Evolutionary conservation across 1,284 basidiomycete genomes (phyloP), one percentile per base, ranked within the genome.

Genomic region (Cerrena zonata): DNA sequence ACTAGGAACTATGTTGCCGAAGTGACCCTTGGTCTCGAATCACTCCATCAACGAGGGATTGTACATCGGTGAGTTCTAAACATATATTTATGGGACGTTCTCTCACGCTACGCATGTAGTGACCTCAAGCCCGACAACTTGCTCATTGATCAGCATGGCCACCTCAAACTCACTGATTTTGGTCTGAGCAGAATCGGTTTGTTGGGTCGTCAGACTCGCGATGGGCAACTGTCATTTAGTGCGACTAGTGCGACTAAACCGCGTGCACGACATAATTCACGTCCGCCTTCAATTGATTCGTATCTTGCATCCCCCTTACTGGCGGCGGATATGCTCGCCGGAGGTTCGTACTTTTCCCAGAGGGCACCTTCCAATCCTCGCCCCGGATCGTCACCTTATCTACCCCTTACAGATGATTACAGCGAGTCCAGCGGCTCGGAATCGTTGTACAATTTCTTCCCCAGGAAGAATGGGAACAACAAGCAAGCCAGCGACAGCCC

Each of bases 81-180:
- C 36, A 57, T 36, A 43, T 43, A 24, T 26, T 43, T 43, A 11
- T 49, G 19, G n/a, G 3, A 23, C 0, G n/a, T 47, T 42, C 34
- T 51, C 43, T 58, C 18, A 65, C 39, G 7, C 18, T 48, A 4
- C 39, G 46, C 39, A 7, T 5, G 5, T 45, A 95, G 94, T 74
- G 96, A 99, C 67, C 73, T 99, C 61, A 99, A 99, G 67, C 95
- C 95, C 11, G 95, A 99, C 71, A 99, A 99, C 65, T 71, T 98
- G 42, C 86, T 99, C 36, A 98, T 99, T 61, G 94, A 99, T 69
- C 83, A 91, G 46, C 88, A 93, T 58, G 95, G 95, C 10, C 95
- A 99, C 65, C 76, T 99, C 58, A 98, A 98, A 69, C 79, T 99
- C 27, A 98, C 95, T 21, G 96, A 99, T 70, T 99, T 99, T 68